Percentiles rank a stretch among this genome's conserved stretches.
These are phyloP conservation scores for Botryotinia narcissicola DNA, from an alignment of 2,329 filamentous ascomycete species.

Conservation along the genomic window DNA sequence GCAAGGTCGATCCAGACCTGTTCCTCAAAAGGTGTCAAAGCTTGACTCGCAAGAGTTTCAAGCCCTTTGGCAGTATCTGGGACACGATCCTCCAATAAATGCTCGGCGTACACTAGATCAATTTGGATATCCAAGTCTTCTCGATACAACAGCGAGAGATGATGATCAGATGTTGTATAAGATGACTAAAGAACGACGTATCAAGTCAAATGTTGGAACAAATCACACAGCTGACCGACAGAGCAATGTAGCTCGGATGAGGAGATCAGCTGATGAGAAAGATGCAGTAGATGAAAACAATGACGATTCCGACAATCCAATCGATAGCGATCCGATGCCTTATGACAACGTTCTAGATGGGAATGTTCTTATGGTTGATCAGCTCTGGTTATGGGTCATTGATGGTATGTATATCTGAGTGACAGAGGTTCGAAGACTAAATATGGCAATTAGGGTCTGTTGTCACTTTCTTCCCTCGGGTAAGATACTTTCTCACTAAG, in stretches of 20 bases:
- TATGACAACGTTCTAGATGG: constrained; percentile 22
- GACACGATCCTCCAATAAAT: constrained; percentile 24
- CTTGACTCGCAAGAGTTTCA: constrained; percentile 21
- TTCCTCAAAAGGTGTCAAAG: constrained; percentile 17
- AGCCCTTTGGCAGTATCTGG: constrained; percentile 23
- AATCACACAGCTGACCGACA: neutral
- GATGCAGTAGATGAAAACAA: neutral
- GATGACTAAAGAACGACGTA: neutral
- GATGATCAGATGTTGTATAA: constrained; percentile 12
- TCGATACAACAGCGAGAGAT: constrained; percentile 20
- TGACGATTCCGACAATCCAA: neutral
- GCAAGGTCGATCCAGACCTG: constrained; percentile 16
- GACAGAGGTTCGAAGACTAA: neutral
- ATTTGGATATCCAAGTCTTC: constrained; percentile 23
- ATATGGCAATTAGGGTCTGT: neutral
- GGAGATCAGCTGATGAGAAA: neutral
- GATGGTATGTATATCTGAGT: constrained; percentile 10
- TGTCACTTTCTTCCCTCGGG: neutral
- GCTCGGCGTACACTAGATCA: constrained; percentile 22
- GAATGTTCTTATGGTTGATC: constrained; percentile 23
- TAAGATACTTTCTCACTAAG: neutral
- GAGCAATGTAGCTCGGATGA: neutral
- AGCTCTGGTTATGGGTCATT: constrained; percentile 23
- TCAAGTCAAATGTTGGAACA: neutral
- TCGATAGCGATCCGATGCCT: constrained; percentile 1